Conservation (phyloP, 2,329 filamentous ascomycete species). For the Fusarium solani-melongenae region DNA sequence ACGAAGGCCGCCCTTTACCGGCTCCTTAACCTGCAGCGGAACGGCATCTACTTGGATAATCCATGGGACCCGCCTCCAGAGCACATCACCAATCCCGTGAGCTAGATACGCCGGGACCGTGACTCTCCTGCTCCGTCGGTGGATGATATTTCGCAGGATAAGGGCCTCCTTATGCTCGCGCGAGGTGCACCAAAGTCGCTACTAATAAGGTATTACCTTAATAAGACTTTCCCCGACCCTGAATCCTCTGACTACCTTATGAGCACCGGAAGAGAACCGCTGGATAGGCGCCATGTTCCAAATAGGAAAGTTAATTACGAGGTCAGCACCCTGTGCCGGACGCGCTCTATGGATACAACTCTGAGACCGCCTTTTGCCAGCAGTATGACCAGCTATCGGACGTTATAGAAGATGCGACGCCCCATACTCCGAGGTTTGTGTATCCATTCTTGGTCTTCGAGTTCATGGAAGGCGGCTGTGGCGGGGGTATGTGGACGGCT, state of each 20-base stretch:
- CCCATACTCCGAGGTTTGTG: no score
- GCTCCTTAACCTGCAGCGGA: no score
- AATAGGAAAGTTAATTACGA: no score
- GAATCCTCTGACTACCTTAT: no score
- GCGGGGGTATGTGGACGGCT: constrained; percentile 50
- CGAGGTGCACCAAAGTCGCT: no score
- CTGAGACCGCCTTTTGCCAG: background rate
- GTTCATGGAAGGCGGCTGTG: constrained; percentile 39
- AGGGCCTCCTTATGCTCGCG: no score
- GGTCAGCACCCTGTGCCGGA: constrained; percentile 19
- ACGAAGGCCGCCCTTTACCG: no score
- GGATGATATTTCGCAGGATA: background rate
- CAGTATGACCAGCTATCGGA: no score
- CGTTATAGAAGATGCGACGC: no score
- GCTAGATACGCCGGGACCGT: background rate
- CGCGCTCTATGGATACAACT: constrained; percentile 23
- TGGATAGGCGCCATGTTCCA: background rate
- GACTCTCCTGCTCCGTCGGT: constrained; percentile 1
- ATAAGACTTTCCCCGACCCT: no score
- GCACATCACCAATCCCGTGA: background rate
- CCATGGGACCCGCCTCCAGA: background rate
- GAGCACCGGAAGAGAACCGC: no score
- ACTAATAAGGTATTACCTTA: no score
- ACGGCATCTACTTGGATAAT: background rate
- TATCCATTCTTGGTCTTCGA: constrained; percentile 33